Percentiles rank a stretch among this genome's conserved stretches.
Evolutionary conservation across 805 yeast species (phyloP).

Genomic region (Nakazawaea populi): DNA sequence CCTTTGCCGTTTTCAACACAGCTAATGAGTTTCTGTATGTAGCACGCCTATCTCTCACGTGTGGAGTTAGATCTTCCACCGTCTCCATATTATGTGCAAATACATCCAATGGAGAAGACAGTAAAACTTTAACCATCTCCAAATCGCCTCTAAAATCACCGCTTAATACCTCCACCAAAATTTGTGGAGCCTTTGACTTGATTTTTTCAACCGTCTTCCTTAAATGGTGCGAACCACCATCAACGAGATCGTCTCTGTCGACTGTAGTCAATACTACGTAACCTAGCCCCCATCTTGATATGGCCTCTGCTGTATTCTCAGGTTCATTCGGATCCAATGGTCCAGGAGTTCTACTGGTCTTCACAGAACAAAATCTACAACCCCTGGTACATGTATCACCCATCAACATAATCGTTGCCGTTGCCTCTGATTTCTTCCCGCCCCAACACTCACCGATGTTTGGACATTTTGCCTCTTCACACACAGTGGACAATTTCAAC

Average conservation of each 20-base stretch:
- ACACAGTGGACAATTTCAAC: constrained; percentile 85
- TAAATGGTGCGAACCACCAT: constrained; percentile 91
- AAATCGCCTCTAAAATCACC: constrained; percentile 96
- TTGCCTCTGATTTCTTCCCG: constrained; percentile 88
- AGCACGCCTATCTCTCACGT: constrained; percentile 94
- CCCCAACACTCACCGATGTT: constrained; percentile 99
- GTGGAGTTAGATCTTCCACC: constrained; percentile 91
- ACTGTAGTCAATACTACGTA: constrained; percentile 96
- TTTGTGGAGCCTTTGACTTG: constrained; percentile 84
- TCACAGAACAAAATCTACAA: constrained; percentile 97
- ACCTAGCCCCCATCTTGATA: constrained; percentile 96
- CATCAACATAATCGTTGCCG: constrained; percentile 95
- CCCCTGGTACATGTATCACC: constrained; percentile 99
- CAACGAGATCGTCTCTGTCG: constrained; percentile 89
- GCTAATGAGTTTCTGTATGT: constrained; percentile 83
- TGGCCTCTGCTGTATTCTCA: constrained; percentile 95
- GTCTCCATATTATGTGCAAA: constrained; percentile 97
- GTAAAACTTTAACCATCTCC: constrained; percentile 72
- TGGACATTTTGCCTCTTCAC: constrained; percentile 99
- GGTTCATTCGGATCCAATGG: constrained; percentile 96
- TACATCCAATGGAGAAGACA: constrained; percentile 85
- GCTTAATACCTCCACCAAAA: constrained; percentile 85
- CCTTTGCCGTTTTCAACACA: constrained; percentile 78
- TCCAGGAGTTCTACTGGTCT: constrained; percentile 82
- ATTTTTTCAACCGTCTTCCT: constrained; percentile 82